Percentiles rank a stretch among this genome's conserved stretches.
Evolutionary conservation across 176 grass and related monocot genomes (phyloP).

Genomic region (Alopecurus myosuroides): DNA sequence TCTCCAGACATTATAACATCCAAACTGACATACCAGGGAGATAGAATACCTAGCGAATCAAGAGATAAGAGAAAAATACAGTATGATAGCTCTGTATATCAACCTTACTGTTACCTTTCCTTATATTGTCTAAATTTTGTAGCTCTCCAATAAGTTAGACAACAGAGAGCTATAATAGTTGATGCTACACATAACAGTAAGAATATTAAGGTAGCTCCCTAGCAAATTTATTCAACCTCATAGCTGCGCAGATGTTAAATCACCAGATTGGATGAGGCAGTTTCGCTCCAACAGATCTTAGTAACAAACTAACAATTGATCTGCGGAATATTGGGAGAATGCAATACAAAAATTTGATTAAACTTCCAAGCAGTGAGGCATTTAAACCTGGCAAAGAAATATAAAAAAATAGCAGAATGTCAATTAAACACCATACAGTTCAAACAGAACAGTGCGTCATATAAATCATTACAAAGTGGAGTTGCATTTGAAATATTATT

Average conservation of each 20-base stretch:
- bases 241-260: neutral
- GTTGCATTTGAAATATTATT: neutral
- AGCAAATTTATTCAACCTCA: neutral
- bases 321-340: neutral
- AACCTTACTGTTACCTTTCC: neutral
- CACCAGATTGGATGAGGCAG: neutral
- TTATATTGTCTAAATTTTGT: neutral
- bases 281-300: neutral
- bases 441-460: neutral
- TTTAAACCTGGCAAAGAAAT: neutral
- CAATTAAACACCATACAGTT: neutral
- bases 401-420: neutral
- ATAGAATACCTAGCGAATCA: neutral
- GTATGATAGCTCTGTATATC: neutral
- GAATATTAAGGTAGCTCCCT: neutral
- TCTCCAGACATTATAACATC: neutral
- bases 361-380: neutral
- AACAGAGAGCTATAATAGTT: neutral
- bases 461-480: neutral
- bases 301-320: neutral
- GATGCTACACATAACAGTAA: neutral
- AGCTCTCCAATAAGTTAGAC: neutral
- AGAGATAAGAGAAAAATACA: neutral
- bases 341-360: neutral
- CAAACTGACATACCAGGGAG: neutral